Conservation (phyloP, 495 filamentous ascomycete genomes). For the Podospora bellae-mahoneyi region DNA sequence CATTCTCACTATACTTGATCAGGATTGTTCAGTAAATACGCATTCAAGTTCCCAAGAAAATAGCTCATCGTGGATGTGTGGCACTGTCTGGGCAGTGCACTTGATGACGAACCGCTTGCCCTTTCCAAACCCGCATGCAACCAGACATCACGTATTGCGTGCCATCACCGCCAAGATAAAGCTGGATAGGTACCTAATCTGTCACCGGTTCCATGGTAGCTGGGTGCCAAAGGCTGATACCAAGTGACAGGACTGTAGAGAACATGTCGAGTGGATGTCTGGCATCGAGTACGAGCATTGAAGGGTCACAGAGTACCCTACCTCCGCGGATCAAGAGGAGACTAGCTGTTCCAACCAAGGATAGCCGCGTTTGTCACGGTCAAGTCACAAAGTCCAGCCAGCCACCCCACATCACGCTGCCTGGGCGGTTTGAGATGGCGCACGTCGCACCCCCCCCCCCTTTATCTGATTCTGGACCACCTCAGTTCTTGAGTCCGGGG, state of each 20-base stretch:
- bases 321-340: neutral
- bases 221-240: no score
- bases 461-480: neutral
- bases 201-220: no score
- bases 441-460: neutral
- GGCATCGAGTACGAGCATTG: neutral
- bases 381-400: neutral
- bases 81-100: neutral
- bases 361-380: neutral
- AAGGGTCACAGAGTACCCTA: neutral
- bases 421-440: neutral
- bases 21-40: neutral
- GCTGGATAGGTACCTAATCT: neutral
- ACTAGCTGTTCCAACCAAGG: neutral
- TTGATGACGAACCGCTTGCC: neutral
- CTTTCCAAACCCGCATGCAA: neutral
- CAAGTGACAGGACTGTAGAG: no score
- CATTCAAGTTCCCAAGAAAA: neutral
- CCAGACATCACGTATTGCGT: neutral
- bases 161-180: neutral
- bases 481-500: neutral
- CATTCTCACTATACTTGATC: neutral
- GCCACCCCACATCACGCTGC: neutral
- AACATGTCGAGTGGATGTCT: neutral
- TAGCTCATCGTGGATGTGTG: neutral